A percentile compares a stretch with the other conserved stretches of the same genome.
phyloP scores from a whole-genome alignment of 2,329 filamentous ascomycete species.

The Exophiala sideris region DNA sequence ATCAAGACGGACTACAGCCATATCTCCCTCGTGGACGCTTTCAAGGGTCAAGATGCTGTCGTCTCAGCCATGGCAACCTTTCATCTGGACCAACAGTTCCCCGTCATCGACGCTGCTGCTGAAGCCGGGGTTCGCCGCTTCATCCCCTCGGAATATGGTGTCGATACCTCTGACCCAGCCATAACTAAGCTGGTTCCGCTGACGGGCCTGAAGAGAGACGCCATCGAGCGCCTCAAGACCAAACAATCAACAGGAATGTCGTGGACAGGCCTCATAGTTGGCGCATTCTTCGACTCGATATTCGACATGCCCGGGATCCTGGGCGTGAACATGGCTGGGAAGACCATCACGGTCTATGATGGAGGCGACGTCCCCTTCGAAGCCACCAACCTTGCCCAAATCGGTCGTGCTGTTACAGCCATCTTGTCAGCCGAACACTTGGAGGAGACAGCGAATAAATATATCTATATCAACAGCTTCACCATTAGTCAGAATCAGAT shows the following conservation, averaged over 20 bases:
- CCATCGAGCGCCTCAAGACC: conserved; percentile 52
- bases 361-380: conserved; percentile 25
- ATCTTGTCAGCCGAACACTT: conserved; percentile 45
- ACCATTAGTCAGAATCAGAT: conserved; percentile 58
- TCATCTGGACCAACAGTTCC: conserved; percentile 29
- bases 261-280: conserved; percentile 60
- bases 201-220: conserved; percentile 29
- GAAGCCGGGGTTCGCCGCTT: conserved; percentile 34
- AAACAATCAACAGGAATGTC: conserved; percentile 48
- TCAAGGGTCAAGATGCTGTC: conserved; percentile 31
- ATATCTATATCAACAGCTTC: conserved; percentile 57
- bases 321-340: conserved; percentile 33
- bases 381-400: conserved; percentile 20
- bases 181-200: conserved; percentile 30
- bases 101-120: conserved; percentile 34
- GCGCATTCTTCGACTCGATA: conserved; percentile 60
- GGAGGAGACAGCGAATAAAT: conserved; percentile 55
- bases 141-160: conserved; percentile 35
- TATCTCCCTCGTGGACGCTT: conserved; percentile 25
- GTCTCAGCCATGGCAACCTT: conserved; percentile 20
- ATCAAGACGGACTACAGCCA: conserved; percentile 30
- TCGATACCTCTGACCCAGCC: conserved; percentile 29
- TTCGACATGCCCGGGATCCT: conserved; percentile 31
- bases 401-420: conserved; percentile 33
- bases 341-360: conserved; percentile 30